Evolutionary conservation across 371 early-diverging fungal genomes (phyloP).

Genomic region (Mucor sp.): DNA sequence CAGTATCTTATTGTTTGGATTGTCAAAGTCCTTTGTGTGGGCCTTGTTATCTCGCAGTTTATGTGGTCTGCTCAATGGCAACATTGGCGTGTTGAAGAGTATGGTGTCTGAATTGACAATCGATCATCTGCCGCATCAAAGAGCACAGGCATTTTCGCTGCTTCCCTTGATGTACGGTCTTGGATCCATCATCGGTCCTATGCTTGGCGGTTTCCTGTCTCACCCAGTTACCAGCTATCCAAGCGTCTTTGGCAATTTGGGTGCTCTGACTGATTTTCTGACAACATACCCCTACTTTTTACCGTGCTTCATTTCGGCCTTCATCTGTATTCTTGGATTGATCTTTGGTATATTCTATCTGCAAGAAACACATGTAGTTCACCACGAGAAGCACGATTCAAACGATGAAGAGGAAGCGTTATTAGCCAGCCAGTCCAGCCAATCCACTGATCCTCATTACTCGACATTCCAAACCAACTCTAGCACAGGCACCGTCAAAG

Average conservation of each 20-base stretch:
- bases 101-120: constrained; percentile 85
- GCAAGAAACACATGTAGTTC: constrained; percentile 67
- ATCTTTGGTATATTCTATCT: constrained; percentile 68
- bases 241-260: constrained; percentile 59
- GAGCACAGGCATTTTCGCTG: constrained; percentile 57
- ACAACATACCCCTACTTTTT: constrained; percentile 79
- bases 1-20: constrained; percentile 73
- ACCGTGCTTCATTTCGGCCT: constrained; percentile 77
- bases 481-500: background rate
- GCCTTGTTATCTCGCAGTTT: constrained; percentile 68
- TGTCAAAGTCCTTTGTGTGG: constrained; percentile 66
- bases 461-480: constrained; percentile 23
- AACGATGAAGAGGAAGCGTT: constrained; percentile 25
- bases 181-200: constrained; percentile 69
- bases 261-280: constrained; percentile 55
- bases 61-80: constrained; percentile 79
- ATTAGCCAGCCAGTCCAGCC: background rate
- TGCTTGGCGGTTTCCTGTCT: constrained; percentile 76
- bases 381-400: background rate
- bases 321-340: constrained; percentile 64
- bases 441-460: constrained; percentile 10
- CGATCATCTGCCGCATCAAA: constrained; percentile 33
- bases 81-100: constrained; percentile 85
- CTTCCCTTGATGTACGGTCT: constrained; percentile 60
- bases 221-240: constrained; percentile 77